Evolutionary conservation across 106 monocot genomes (phyloP), one percentile per base, ranked within the genome.

Genomic region (Apostasia ramifera): DNA sequence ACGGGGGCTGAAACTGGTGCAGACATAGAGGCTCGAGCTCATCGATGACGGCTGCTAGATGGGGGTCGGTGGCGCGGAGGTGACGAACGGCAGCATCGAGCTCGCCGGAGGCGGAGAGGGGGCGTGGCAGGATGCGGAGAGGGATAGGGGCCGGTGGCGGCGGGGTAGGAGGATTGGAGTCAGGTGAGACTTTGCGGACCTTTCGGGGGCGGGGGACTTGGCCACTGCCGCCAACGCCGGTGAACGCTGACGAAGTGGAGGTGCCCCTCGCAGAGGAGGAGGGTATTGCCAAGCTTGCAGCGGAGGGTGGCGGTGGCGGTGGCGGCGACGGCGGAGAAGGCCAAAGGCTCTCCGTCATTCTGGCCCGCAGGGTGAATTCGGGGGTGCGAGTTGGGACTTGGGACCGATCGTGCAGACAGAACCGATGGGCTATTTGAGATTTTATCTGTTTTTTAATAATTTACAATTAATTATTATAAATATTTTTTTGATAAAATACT

Each of bases 1-100:
- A 89, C 8, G 88, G 88, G 2, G 82, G 79, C 70, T 79, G 82
- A 44, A 77, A 79, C 59, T 50, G 39, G 44, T 84, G 76, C 56
- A 81, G 77, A 56, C 65, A 11, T 15, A 84, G 88, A 3, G 74
- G 77, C 2, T 81, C 77, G 64, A 77, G 79, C 62, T 73, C 44
- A 52, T 81, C 81, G 68, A 89, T 84, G 12, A 84, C 62, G 11
- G 57, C 60, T 9, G 79, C 48, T 43, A 89, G 77, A 47, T 52
- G 40, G 49, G 75, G 68, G 52, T 75, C 75, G 50, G 59, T 7
- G 39, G 50, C 15, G 50, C 60, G 75, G 40, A 75, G 75, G 13
- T 75, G 60, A 41, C n/a, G 6, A 0, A 75, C 40, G 14, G 68
- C 81, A 68, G 60, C 48, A 50, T 57, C 47, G 40, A 75, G 47